Conservation (phyloP, 1,139 yeast species). For the Yamadazyma trypodendri region DNA sequence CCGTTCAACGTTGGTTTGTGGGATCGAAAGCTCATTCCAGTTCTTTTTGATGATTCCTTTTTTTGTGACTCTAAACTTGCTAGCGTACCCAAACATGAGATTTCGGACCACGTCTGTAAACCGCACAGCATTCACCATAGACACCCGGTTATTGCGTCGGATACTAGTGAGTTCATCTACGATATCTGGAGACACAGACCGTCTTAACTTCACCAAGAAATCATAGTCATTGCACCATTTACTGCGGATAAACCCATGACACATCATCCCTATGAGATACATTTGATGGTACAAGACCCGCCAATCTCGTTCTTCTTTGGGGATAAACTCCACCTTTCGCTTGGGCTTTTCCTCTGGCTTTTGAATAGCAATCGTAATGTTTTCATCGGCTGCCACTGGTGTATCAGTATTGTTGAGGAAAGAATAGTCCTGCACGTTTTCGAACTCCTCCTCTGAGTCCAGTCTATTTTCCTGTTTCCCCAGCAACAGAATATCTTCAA, state of each 20-base stretch:
- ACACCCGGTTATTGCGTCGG: slow-evolving; percentile 28
- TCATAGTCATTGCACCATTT: slow-evolving; percentile 64
- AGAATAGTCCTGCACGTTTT: slow-evolving; percentile 16
- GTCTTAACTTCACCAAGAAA: slow-evolving; percentile 38
- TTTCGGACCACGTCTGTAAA: slow-evolving; percentile 73
- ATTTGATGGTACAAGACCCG: slow-evolving; percentile 60
- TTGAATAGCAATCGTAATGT: slow-evolving; percentile 19
- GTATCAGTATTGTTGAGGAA: slow-evolving; percentile 5
- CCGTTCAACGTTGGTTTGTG: slow-evolving; percentile 21
- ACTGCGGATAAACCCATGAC: slow-evolving; percentile 68
- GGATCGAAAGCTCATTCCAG: slow-evolving; percentile 56
- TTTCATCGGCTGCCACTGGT: slow-evolving; percentile 10
- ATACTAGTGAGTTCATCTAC: slow-evolving; percentile 45
- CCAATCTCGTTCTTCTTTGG: slow-evolving; percentile 52
- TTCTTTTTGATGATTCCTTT: slow-evolving; percentile 46
- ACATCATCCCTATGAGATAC: slow-evolving; percentile 55
- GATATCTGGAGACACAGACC: slow-evolving; percentile 45
- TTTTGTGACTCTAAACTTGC: slow-evolving; percentile 51
- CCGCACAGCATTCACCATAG: slow-evolving; percentile 57
- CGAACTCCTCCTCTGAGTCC: slow-evolving; percentile 1
- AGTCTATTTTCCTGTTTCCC: neutral
- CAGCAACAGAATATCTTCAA: slow-evolving; percentile 30
- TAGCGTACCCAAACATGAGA: slow-evolving; percentile 61
- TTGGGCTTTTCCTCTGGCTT: slow-evolving; percentile 8
- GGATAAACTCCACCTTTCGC: slow-evolving; percentile 28